A percentile compares a stretch with the other conserved stretches of the same genome.
phyloP scores from a whole-genome alignment of 805 yeast species.

The Hanseniaspora nectarophila region DNA sequence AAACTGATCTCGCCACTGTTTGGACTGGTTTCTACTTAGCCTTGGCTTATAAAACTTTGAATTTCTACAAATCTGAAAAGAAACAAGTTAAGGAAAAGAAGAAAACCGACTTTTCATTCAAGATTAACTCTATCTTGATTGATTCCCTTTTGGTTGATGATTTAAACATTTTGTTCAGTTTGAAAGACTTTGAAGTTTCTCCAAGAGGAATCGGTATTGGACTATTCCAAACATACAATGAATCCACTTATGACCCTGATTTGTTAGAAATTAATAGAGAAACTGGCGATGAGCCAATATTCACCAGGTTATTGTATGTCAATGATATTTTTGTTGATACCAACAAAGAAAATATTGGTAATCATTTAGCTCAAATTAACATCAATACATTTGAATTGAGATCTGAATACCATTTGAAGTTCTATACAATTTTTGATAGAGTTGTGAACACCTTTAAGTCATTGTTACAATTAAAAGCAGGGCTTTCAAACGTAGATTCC shows the following conservation, averaged over 20 bases:
- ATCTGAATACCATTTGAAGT: conserved; percentile 29
- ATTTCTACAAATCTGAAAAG: neutral
- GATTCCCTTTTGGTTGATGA: conserved; percentile 24
- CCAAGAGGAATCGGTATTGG: neutral
- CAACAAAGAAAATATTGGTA: neutral
- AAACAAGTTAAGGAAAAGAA: neutral
- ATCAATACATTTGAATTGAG: conserved; percentile 22
- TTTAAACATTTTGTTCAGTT: conserved; percentile 20
- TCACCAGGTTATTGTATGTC: conserved; percentile 20
- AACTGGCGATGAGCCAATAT: conserved; percentile 12
- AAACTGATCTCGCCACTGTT: conserved; percentile 4
- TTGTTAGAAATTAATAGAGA: neutral
- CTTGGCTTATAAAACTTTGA: neutral
- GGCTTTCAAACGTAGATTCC: conserved; percentile 30
- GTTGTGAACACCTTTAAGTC: conserved; percentile 39
- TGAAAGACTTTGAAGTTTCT: neutral
- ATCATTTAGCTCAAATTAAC: conserved; percentile 13
- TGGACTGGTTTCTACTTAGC: conserved; percentile 19
- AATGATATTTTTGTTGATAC: conserved; percentile 17
- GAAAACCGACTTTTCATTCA: neutral
- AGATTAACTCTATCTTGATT: conserved; percentile 11
- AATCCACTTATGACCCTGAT: conserved; percentile 24
- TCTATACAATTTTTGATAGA: conserved; percentile 43
- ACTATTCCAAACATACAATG: conserved; percentile 16
- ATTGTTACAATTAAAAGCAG: conserved; percentile 33